These are phyloP conservation scores for Exophiala lecanii-corni DNA, from an alignment of 2,329 filamentous ascomycete genomes.

Conservation along the genomic window DNA sequence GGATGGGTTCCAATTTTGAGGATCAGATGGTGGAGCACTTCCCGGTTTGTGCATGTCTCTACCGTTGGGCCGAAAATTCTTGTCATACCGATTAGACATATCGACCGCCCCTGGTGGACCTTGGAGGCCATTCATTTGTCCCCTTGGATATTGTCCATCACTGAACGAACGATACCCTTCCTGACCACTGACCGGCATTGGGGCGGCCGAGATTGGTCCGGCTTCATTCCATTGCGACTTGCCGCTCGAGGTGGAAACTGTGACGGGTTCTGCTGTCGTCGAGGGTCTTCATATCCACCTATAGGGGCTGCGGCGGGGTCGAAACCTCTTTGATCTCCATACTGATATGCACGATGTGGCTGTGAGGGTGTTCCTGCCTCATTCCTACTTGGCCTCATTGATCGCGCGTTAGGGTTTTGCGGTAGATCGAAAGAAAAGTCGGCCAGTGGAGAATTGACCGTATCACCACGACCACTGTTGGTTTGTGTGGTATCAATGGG, in stretches of 20 bases:
- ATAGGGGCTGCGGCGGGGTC: slow-evolving; percentile 1
- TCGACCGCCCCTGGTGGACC: slow-evolving; percentile 11
- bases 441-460: slow-evolving; percentile 40
- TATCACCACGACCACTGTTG: slow-evolving; percentile 41
- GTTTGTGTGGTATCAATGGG: slow-evolving; percentile 32
- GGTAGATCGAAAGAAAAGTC: slow-evolving; percentile 71
- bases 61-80: slow-evolving; percentile 6
- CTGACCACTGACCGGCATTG: slow-evolving; percentile 14
- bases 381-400: slow-evolving; percentile 3
- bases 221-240: slow-evolving; percentile 22
- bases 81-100: slow-evolving; percentile 14
- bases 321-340: slow-evolving; percentile 6
- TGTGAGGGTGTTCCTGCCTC: slow-evolving; percentile 1
- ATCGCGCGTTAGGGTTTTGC: slow-evolving; percentile 2
- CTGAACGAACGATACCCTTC: slow-evolving; percentile 15
- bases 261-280: slow-evolving; percentile 7
- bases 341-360: slow-evolving; percentile 4
- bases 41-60: slow-evolving; percentile 12
- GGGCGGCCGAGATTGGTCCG: slow-evolving; percentile 9
- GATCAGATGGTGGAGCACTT: slow-evolving; percentile 13
- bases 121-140: slow-evolving; percentile 19
- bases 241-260: slow-evolving; percentile 23
- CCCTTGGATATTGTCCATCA: slow-evolving; percentile 16
- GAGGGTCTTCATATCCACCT: slow-evolving; percentile 7
- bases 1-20: slow-evolving; percentile 23